Conservation (phyloP, 164 flowering plant genomes). For the Saururus chinensis region DNA sequence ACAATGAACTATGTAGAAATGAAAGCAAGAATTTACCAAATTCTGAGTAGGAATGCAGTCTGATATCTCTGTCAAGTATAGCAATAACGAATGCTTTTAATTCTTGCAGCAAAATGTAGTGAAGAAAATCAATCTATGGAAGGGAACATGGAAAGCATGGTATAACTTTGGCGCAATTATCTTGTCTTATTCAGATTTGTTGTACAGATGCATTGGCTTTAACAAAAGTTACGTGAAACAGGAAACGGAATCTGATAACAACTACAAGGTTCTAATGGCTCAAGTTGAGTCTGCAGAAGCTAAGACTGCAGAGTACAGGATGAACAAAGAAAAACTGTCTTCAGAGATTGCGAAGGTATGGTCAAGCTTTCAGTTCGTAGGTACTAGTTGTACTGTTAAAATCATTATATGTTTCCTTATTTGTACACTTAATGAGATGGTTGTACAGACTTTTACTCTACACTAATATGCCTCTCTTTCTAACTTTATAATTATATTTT, state of each 20-base stretch:
- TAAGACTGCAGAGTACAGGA: slow-evolving; percentile 19
- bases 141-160: slow-evolving; percentile 10
- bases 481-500: no score
- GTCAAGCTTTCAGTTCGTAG: not conserved
- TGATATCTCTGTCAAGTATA: no score
- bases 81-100: not conserved
- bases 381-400: not conserved
- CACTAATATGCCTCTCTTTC: no score
- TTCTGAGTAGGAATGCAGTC: no score
- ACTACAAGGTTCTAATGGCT: slow-evolving; percentile 12
- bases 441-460: not conserved
- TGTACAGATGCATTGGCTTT: not conserved
- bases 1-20: no score
- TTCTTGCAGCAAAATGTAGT: slow-evolving; percentile 9
- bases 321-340: slow-evolving; percentile 23
- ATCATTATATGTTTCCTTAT: not conserved
- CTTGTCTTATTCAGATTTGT: not conserved
- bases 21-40: no score
- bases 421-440: no score
- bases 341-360: slow-evolving; percentile 32
- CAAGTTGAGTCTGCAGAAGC: slow-evolving; percentile 27
- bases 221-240: not conserved
- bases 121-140: slow-evolving; percentile 3
- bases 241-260: slow-evolving; percentile 17
- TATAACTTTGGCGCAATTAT: not conserved